phyloP scores from a whole-genome alignment of 768 basidiomycete species.

The Cyathus striatus region DNA sequence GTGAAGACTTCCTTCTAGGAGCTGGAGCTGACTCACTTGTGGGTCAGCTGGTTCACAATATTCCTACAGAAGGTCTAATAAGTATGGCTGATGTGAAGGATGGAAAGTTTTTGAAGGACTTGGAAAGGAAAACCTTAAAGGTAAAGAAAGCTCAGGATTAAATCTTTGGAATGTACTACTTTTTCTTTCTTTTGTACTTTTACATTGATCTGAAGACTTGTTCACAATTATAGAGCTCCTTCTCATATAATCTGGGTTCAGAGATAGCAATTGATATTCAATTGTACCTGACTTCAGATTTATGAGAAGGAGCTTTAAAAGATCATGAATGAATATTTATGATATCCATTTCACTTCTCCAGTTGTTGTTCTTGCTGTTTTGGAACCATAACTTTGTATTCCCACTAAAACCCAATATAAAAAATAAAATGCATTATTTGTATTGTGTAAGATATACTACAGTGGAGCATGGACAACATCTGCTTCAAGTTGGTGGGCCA shows the following conservation, averaged over 20 bases:
- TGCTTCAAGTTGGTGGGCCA: constrained; percentile 14
- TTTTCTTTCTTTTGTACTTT: not conserved
- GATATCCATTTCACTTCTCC: too few species aligned
- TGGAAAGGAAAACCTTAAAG: not conserved
- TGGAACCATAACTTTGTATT: too few species aligned
- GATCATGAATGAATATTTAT: not conserved
- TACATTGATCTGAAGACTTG: not conserved
- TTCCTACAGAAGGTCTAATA: constrained; percentile 35
- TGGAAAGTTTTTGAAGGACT: constrained; percentile 18
- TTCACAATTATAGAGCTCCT: not conserved
- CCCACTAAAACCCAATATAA: too few species aligned
- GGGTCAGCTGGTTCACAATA: constrained; percentile 31
- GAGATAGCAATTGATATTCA: not conserved
- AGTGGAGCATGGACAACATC: constrained; percentile 19
- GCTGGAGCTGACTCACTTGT: constrained; percentile 43
- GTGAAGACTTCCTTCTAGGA: constrained; percentile 52
- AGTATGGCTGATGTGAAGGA: constrained; percentile 29
- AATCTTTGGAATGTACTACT: too few species aligned
- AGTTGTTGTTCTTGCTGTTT: constrained; percentile 8
- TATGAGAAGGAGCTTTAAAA: not conserved
- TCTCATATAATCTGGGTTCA: constrained; percentile 3
- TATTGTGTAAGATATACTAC: constrained; percentile 16
- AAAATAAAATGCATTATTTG: too few species aligned
- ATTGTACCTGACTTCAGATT: constrained; percentile 1
- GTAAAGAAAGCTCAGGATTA: too few species aligned